Percentiles rank a stretch among this genome's conserved stretches.
Conservation (phyloP, 495 filamentous ascomycete genomes). For the Endocarpon pusillum region DNA sequence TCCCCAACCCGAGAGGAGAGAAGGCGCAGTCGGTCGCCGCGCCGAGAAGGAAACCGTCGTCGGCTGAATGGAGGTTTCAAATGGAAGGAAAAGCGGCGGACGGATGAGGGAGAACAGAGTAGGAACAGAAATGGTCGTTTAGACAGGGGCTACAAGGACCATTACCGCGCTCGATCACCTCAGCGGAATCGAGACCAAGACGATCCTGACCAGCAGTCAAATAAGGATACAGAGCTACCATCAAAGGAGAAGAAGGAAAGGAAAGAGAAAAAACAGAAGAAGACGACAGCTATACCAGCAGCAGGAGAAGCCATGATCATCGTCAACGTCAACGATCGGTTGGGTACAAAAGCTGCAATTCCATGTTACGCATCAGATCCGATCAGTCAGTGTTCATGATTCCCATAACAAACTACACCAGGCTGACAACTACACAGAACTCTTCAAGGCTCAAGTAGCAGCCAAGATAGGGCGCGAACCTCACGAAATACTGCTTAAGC, state of each 20-base stretch:
- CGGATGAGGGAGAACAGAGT: constrained; percentile 26
- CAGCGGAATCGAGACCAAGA: constrained; percentile 15
- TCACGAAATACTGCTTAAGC: constrained; percentile 79
- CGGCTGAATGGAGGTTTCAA: constrained; percentile 34
- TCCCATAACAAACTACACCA: background rate
- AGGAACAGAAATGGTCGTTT: constrained; percentile 20
- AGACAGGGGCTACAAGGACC: constrained; percentile 39
- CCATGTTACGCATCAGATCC: constrained; percentile 69
- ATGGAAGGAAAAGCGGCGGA: constrained; percentile 48
- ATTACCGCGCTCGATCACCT: constrained; percentile 19
- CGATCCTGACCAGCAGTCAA: constrained; percentile 1
- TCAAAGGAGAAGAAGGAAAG: constrained; percentile 17
- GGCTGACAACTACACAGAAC: constrained; percentile 17
- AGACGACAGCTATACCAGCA: constrained; percentile 14
- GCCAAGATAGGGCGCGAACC: constrained; percentile 71
- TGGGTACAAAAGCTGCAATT: constrained; percentile 80
- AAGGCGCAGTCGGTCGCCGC: constrained; percentile 22
- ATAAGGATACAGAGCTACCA: constrained; percentile 10
- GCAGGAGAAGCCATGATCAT: constrained; percentile 67
- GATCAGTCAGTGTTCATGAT: constrained; percentile 31
- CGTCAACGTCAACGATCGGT: constrained; percentile 78
- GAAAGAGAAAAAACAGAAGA: constrained; percentile 23
- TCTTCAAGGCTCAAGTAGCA: constrained; percentile 84
- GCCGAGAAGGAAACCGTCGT: constrained; percentile 15
- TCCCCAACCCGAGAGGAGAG: constrained; percentile 11